Evolutionary conservation across 2,329 filamentous ascomycete species (phyloP).

Genomic region (Emydomyces testavorans): DNA sequence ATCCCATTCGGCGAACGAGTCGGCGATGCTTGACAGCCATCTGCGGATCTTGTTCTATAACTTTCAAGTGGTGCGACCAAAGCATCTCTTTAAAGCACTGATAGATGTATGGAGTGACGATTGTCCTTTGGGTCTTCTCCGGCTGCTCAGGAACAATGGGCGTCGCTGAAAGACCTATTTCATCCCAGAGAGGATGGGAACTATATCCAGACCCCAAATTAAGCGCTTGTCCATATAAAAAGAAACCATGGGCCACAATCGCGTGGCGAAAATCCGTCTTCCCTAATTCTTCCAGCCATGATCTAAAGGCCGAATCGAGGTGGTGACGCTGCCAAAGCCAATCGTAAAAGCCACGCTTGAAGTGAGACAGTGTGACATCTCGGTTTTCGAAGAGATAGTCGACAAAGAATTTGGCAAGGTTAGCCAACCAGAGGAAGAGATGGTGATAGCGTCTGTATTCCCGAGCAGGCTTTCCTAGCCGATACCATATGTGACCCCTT

Average conservation of each 20-base stretch:
- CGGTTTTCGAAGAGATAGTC: conserved; percentile 45
- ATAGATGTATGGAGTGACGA: conserved; percentile 60
- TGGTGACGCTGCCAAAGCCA: conserved; percentile 46
- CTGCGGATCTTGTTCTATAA: conserved; percentile 35
- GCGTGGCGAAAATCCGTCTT: conserved; percentile 52
- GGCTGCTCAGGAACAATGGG: conserved; percentile 24
- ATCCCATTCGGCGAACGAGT: not conserved
- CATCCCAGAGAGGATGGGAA: conserved; percentile 44
- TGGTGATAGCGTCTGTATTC: conserved; percentile 53
- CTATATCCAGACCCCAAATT: conserved; percentile 36
- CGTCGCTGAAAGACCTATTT: conserved; percentile 31
- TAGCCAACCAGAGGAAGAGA: conserved; percentile 59
- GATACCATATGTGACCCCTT: conserved; percentile 49
- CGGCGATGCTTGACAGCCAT: conserved; percentile 12
- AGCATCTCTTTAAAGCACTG: conserved; percentile 50
- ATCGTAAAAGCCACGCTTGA: conserved; percentile 44
- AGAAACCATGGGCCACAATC: conserved; percentile 49
- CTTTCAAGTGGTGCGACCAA: conserved; percentile 39
- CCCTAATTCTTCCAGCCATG: conserved; percentile 45
- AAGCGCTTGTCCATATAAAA: conserved; percentile 53
- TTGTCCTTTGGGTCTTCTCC: conserved; percentile 34
- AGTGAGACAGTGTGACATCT: conserved; percentile 44
- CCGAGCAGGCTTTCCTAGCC: conserved; percentile 42
- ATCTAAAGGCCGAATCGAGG: conserved; percentile 32
- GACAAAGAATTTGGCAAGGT: conserved; percentile 59